These are phyloP conservation scores for Plicaturopsis crispa DNA, from an alignment of 768 basidiomycete species.

Conservation along the genomic window DNA sequence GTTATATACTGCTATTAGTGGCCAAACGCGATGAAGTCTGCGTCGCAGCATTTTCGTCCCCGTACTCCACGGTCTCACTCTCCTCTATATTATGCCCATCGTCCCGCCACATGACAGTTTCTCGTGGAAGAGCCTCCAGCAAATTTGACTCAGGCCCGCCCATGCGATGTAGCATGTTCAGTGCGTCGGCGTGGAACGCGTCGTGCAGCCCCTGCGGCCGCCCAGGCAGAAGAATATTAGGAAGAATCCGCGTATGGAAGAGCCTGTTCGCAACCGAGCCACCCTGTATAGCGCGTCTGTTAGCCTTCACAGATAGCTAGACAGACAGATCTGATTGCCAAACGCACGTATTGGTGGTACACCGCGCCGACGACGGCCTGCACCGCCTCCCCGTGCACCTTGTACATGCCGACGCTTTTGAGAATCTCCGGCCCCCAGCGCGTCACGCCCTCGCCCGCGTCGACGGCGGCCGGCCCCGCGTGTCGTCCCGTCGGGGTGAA, in stretches of 20 bases:
- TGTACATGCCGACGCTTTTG: slow-evolving; percentile 59
- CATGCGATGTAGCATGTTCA: slow-evolving; percentile 20
- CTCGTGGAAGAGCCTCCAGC: too few species aligned
- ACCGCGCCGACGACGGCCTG: slow-evolving; percentile 72
- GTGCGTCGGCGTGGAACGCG: slow-evolving; percentile 20
- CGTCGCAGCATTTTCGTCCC: too few species aligned
- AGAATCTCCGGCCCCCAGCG: slow-evolving; percentile 28
- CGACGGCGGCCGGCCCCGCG: slow-evolving; percentile 9
- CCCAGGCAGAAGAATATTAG: slow-evolving; percentile 20
- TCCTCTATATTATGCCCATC: too few species aligned
- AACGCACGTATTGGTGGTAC: slow-evolving; percentile 72
- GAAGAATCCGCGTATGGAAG: slow-evolving; percentile 27
- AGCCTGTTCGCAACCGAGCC: slow-evolving; percentile 23
- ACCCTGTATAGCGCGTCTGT: slow-evolving; percentile 19
- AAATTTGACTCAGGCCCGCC: too few species aligned
- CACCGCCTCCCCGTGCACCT: slow-evolving; percentile 71
- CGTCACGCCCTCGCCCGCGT: slow-evolving; percentile 1
- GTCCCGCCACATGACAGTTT: too few species aligned
- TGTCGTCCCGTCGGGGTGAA: slow-evolving; percentile 4
- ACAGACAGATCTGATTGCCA: too few species aligned
- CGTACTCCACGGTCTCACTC: too few species aligned
- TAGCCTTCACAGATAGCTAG: too few species aligned
- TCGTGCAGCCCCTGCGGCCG: slow-evolving; percentile 19
- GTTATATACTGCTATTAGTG: too few species aligned
- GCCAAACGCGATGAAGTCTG: too few species aligned